Evolutionary conservation across 2,329 filamentous ascomycete species (phyloP), one percentile per base, ranked within the genome.

Genomic region (Cladophialophora bantiana): DNA sequence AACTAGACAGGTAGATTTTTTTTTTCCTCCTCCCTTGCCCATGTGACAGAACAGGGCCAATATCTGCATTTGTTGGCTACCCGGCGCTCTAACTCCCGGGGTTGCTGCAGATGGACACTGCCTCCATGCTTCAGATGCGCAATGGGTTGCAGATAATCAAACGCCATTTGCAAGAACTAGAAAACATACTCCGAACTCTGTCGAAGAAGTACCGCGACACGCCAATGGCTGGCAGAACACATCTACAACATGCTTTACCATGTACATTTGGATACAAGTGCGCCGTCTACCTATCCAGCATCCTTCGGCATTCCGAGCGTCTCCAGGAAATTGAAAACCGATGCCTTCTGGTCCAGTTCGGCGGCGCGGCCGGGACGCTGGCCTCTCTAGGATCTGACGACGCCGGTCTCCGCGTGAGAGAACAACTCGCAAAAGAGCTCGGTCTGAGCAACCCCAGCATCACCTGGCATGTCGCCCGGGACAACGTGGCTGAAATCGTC

Each of bases 261-360:
- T 80, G 84, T 18, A 87, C 85, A 0, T 87, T 87, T 70, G 85
- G 85, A 1, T 86, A 86, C 73, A 87, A 87, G 72, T 84, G 83
- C 58, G 85, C 84, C 1, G 83, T 86, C 0, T 87, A 83, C 77
- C 77, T 87, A 0, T 83, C 83, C 0, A 76, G 82, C 0, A 78
- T 86, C 2, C 78, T 81, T 7, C 77, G 85, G 0, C 84, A 86
- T 65, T 72, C 78, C 0, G 78, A 84, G 45, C 77, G 85, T 1
- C 76, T 87, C 2, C 71, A 78, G 6, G 77, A 86, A 59, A 74
- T 87, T 3, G 78, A 81, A 57, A 70, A 76, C 0, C 79, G 84
- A 3, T 78, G 79, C 40, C 72, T 87, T 2, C 75, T 86, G 34
- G 84, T 86, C 0, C 85, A 87, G 61, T 87, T 85, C 62, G 85